Base-by-base conservation (phyloP, 1,284 basidiomycete species). In the Ustilago sp. region DNA sequence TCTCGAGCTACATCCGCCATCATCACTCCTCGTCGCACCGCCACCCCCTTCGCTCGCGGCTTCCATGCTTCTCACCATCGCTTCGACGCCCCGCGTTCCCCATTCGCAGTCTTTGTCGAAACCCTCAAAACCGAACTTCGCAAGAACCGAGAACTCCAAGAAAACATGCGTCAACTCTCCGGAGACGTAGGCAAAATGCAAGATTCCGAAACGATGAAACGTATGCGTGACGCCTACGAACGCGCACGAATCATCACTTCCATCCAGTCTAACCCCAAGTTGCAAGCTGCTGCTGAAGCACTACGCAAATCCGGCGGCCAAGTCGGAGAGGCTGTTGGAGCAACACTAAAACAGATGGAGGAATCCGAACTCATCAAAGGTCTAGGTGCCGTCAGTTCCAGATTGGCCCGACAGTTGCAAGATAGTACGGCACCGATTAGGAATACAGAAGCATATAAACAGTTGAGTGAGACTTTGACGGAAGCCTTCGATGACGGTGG, bases 121-220 rank as follows among this genome's bases (percentile, higher is more conserved):
- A 95, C 96, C 28, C 89, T 99, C 62, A 91, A 90, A 79, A 94
- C 97, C 68, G 96, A 99, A 87, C 88, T 99, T 55, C 89, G 91
- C 86, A 98, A 98, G 89, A 96, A 94, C 86, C 89, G 94, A 80
- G 95, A 96, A 86, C 89, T 97, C 64, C 94, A 97, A 88, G 94
- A 98, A 58, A 97, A 96, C 87, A 93, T 98, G 68, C 95, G 94
- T 88, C 94, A 97, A 88, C 90, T 99, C 36, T 94, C 96, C 87
- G 97, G 97, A 79, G 94, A 98, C 86, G 96, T 97, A 43, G 93
- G 94, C 88, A 98, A 98, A 88, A 88, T 98, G 59, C 95, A 97
- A 88, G 96, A 99, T 86, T 94, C 92, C 63, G 94, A 96, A 86
- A 93, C 95, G n/a, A 93, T 98, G 94, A 94, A 93, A 88, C 90